Conservation (phyloP, 116 monocot genomes). For the Trichopus zeylanicus region DNA sequence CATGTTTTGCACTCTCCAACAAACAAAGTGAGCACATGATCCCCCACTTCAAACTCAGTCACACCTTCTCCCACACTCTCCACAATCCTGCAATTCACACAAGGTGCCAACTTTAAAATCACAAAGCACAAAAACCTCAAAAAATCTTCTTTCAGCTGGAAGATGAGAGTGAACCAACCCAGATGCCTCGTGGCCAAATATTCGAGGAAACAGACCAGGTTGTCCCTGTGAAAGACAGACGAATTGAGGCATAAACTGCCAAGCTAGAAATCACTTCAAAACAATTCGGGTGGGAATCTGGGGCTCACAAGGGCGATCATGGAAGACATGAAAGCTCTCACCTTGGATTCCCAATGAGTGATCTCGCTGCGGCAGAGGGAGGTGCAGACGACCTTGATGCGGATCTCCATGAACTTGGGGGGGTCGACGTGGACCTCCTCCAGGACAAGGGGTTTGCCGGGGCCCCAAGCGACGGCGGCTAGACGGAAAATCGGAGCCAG, state of each 20-base stretch:
- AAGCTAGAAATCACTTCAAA: not conserved
- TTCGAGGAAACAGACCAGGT: conserved; percentile 66
- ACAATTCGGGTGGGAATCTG: no score
- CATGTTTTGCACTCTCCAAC: conserved; percentile 77
- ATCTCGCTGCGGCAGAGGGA: conserved; percentile 37
- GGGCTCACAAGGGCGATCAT: no score
- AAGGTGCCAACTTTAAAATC: not conserved
- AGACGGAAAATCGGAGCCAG: not conserved
- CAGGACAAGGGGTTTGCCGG: conserved; percentile 23
- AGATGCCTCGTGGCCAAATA: conserved; percentile 97
- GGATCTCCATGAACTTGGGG: conserved; percentile 23
- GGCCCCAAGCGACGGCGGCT: conserved; percentile 25
- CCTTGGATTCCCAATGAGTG: not conserved
- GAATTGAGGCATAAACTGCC: not conserved
- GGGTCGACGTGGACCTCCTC: conserved; percentile 31
- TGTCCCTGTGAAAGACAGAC: conserved; percentile 32
- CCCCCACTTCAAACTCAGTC: conserved; percentile 71
- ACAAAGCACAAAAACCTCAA: not conserved
- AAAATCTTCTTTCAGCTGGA: no score
- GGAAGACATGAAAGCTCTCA: no score
- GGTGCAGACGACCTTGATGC: conserved; percentile 34
- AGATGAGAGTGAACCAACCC: conserved; percentile 43
- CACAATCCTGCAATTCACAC: conserved; percentile 46
- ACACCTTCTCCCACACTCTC: conserved; percentile 84
- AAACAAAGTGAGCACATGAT: conserved; percentile 80